Conservation (phyloP, 345 rosid species). For the Eucalyptus shirleyi region DNA sequence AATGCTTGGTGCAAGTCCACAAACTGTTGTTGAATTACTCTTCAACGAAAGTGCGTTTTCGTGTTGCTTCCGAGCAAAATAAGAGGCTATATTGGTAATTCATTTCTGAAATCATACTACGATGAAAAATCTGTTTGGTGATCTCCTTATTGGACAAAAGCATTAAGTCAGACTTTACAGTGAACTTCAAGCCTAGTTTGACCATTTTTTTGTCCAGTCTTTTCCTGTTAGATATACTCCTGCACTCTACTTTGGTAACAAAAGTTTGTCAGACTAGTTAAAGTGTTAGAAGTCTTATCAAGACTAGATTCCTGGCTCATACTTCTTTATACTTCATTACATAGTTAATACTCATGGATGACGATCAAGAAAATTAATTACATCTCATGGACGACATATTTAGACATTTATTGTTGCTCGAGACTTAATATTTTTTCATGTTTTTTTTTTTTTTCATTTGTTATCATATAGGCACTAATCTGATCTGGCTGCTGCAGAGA, state of each 20-base stretch:
- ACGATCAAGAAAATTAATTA: neutral
- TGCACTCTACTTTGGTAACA: neutral
- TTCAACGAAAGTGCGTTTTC: neutral
- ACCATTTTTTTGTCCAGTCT: neutral
- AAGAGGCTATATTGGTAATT: neutral
- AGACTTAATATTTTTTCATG: neutral
- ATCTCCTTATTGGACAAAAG: neutral
- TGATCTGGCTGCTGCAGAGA: constrained; percentile 34
- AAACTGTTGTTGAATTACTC: neutral
- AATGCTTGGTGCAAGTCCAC: neutral
- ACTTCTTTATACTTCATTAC: neutral
- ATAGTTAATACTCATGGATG: neutral
- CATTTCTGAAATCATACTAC: neutral
- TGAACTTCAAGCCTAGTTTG: neutral
- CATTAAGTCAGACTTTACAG: neutral
- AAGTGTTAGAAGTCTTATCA: neutral
- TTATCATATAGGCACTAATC: neutral
- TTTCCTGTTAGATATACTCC: neutral
- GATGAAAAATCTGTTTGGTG: too few species aligned
- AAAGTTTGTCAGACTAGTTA: neutral
- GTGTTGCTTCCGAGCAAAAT: neutral
- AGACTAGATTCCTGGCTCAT: neutral
- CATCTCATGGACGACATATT: neutral
- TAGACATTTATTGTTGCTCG: neutral
- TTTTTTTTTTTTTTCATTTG: neutral